Percentiles rank a stretch among this genome's conserved stretches.
phyloP scores from a whole-genome alignment of 2,329 filamentous ascomycete species.

The Aspergillus tamarii region DNA sequence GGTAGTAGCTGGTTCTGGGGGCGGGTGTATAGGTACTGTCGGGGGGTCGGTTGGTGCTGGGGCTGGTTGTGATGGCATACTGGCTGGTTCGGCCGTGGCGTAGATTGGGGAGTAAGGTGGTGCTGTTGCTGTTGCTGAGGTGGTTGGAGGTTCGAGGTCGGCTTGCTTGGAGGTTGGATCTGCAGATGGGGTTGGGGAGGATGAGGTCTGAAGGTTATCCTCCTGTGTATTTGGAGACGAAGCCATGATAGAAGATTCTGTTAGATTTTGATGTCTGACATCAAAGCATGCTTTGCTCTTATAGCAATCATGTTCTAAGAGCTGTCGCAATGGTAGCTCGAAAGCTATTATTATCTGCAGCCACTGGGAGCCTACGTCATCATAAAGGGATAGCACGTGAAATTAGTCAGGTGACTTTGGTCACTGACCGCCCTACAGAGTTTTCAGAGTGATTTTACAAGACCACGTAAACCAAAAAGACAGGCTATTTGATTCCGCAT shows the following conservation, averaged over 20 bases:
- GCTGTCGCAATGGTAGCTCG: neutral
- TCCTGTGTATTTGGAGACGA: slow-evolving; percentile 4
- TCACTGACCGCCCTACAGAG: neutral
- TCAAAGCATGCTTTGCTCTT: neutral
- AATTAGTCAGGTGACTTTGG: neutral
- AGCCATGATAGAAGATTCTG: slow-evolving; percentile 6
- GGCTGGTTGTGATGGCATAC: slow-evolving; percentile 7
- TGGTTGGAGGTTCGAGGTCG: neutral
- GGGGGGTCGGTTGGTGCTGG: slow-evolving; percentile 28
- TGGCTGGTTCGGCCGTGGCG: slow-evolving; percentile 24
- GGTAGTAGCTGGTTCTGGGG: slow-evolving; percentile 25
- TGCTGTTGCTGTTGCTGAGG: slow-evolving; percentile 23
- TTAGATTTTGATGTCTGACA: neutral
- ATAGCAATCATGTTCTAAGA: neutral
- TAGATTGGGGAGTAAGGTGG: slow-evolving; percentile 39
- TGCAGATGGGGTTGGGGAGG: neutral
- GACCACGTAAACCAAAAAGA: neutral
- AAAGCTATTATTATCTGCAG: neutral
- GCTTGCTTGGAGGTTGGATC: neutral
- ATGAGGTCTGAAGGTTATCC: slow-evolving; percentile 1
- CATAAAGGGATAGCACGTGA: neutral
- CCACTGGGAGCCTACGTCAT: neutral
- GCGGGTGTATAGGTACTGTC: neutral
- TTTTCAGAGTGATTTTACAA: neutral
- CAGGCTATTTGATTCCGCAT: neutral